phyloP scores from a whole-genome alignment of 1,284 basidiomycete genomes.

The Marasmius sp. region DNA sequence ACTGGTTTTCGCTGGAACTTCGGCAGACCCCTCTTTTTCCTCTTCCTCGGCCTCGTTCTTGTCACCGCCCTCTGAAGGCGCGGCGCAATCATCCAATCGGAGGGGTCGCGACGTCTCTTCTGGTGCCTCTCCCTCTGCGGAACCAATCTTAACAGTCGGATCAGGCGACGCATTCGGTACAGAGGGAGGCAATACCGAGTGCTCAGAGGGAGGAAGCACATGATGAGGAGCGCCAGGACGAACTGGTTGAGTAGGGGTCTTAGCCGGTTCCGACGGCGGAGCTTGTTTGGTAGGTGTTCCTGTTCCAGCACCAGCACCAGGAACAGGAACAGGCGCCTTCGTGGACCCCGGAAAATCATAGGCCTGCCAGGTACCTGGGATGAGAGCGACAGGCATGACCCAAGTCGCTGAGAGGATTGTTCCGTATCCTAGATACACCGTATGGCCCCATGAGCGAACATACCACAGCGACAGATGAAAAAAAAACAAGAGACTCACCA shows the following conservation, averaged over 20 bases:
- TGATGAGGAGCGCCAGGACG: neutral
- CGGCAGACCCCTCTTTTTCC: neutral
- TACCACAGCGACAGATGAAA: neutral
- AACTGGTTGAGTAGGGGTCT: neutral
- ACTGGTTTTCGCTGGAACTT: no score
- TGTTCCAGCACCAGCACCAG: neutral
- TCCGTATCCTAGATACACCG: conserved; percentile 47
- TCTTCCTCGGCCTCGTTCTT: no score
- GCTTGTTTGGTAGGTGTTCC: neutral
- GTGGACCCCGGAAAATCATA: conserved; percentile 30
- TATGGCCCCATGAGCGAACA: conserved; percentile 4
- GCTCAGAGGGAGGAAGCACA: no score
- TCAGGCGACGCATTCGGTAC: neutral
- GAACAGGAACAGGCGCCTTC: conserved; percentile 9
- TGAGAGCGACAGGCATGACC: conserved; percentile 64
- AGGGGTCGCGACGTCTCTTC: neutral
- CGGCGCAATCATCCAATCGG: neutral
- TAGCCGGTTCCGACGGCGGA: neutral
- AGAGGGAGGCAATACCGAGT: no score
- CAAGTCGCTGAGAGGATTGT: conserved; percentile 67
- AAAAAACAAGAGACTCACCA: conserved; percentile 30
- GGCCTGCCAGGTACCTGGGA: conserved; percentile 61
- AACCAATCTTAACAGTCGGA: neutral
- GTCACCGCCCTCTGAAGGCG: neutral
- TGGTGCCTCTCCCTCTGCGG: neutral